Evolutionary conservation across 2,329 filamentous ascomycete genomes (phyloP).

Genomic region (Cylindrodendrum hubeiense): DNA sequence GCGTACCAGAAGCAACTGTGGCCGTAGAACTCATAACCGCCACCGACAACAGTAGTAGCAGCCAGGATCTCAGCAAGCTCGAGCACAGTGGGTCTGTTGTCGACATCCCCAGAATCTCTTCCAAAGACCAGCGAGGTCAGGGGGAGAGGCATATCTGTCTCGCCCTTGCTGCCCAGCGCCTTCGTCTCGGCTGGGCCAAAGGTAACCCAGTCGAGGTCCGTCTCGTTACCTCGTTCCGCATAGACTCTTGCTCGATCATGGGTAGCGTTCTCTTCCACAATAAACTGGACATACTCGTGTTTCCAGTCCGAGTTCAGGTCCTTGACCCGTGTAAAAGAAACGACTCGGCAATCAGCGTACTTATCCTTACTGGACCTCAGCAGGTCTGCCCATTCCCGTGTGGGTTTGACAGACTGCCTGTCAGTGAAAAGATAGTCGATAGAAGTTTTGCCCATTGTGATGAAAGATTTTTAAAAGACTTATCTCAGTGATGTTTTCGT

Average conservation of each 20-base stretch:
- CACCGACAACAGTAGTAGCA: not conserved
- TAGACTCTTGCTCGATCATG: not conserved
- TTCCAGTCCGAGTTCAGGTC: not conserved
- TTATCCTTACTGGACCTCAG: not conserved
- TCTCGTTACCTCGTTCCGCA: not conserved
- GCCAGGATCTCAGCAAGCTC: not conserved
- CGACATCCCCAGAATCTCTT: not conserved
- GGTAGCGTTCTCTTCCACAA: not conserved
- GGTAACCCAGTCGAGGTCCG: not conserved
- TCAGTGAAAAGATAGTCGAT: not conserved
- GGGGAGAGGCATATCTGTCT: not conserved
- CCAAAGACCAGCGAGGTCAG: not conserved
- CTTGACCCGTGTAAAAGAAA: not conserved
- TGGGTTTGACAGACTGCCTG: not conserved
- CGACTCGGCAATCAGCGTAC: not conserved
- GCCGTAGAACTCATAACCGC: not conserved
- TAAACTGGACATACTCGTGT: not conserved
- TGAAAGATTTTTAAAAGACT: not conserved
- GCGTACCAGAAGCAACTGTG: not conserved
- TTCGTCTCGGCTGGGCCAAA: not conserved
- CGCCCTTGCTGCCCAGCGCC: not conserved
- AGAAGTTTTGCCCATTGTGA: not conserved
- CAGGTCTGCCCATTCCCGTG: not conserved
- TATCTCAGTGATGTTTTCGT: not conserved
- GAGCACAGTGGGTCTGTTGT: not conserved